A percentile compares a stretch with the other conserved stretches of the same genome.
Conservation (phyloP, 495 filamentous ascomycete genomes). For the Cercophora sp. region DNA sequence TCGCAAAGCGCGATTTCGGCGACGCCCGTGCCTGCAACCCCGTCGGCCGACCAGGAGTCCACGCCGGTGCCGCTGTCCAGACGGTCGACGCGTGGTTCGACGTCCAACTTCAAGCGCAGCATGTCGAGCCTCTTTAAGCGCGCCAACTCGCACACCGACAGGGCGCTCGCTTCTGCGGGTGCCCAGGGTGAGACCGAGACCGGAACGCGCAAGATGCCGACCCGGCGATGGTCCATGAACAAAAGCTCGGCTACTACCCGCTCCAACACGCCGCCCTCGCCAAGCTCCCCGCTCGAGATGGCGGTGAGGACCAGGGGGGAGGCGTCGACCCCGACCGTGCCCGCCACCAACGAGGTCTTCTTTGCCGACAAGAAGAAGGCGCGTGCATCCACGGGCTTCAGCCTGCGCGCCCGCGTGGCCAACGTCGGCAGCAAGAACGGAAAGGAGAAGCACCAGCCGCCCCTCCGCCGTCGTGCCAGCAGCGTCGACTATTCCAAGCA, state of each 20-base stretch:
- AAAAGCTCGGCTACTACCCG: conserved; percentile 45
- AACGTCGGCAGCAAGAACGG: conserved; percentile 16
- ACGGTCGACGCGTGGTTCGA: conserved; percentile 35
- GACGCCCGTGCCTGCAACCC: conserved; percentile 19
- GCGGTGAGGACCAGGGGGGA: conserved; percentile 25
- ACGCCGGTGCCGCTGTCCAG: conserved; percentile 27
- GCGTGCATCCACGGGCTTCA: conserved; percentile 46
- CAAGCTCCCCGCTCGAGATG: conserved; percentile 40
- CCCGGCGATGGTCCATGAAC: conserved; percentile 45
- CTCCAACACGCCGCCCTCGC: conserved; percentile 52
- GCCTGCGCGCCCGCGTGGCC: conserved; percentile 35
- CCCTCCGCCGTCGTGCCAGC: conserved; percentile 31
- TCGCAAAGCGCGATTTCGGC: conserved; percentile 12
- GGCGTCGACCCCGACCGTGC: conserved; percentile 33
- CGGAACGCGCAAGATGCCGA: conserved; percentile 23
- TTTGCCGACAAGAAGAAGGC: conserved; percentile 36
- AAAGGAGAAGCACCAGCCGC: conserved; percentile 9
- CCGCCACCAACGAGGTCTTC: conserved; percentile 37
- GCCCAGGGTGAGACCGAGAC: conserved; percentile 20
- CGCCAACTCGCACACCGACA: conserved; percentile 30
- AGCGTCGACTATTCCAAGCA: conserved; percentile 32
- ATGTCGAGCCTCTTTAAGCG: conserved; percentile 33
- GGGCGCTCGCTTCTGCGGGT: conserved; percentile 17
- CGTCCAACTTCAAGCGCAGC: conserved; percentile 32
- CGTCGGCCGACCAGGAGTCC: conserved; percentile 22